Base-by-base conservation (phyloP, 768 basidiomycete species). In the Rubroboletus satanas region DNA sequence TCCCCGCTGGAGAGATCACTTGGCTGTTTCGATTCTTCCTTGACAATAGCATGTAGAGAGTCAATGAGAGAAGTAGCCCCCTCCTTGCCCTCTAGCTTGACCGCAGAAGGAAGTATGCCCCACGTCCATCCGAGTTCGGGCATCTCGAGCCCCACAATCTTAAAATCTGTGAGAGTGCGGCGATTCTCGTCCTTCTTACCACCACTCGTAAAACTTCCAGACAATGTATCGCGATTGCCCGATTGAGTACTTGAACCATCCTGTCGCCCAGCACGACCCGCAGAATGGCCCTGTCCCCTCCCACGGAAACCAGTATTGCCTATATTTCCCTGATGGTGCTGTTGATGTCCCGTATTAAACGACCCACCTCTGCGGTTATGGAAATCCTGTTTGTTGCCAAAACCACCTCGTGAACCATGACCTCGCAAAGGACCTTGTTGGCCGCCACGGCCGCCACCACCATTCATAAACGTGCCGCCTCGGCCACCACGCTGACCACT, bases 111-210 rank as follows among this genome's bases (percentile, higher is more conserved):
- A 49, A 83, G 65, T 48, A 75, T 62, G 56, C 93, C 93, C 96
- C 96, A 98, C 47, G 77, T 80, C 96, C 96, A 98, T 61, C 75
- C 76, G 55, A 97, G 75, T 61, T 88, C 85, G 63, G 79, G 83
- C 61, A 97, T 88, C 68, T 90, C 85, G 62, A 98, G 78, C 28
- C 90, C 94, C 66, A 95, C 79, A 69, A 99, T 93, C 75, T 96
- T 92, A 83, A 99, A 99, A 75, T 98, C 96, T 36, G 94, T 98
- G 62, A 99, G 84, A 31, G 95, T 97, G 64, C 92, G 84, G 66
- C 87, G 83, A 68, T 88, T 88, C 71, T 93, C 90, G 67, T 91
- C 89, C 73, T 87, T 88, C 81, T 90, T 90, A 79, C 85, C 84
- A 66, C 73, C 67, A 45, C 71, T 72, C 64, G 77, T 72, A 61